Conservation (phyloP, 805 yeast genomes). For the Nakazawaea laoshanensis region DNA sequence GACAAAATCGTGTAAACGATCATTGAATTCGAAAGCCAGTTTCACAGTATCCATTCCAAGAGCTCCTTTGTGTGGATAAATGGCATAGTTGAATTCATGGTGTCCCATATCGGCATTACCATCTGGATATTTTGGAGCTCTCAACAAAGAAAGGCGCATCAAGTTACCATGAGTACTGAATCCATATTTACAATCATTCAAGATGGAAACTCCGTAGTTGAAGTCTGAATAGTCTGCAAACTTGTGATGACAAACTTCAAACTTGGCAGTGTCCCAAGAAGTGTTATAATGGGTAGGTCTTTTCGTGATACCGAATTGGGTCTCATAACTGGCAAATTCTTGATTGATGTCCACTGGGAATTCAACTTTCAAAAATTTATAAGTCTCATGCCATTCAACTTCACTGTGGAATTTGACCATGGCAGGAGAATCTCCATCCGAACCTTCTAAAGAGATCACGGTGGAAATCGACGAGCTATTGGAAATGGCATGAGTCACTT, state of each 20-base stretch:
- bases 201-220: conserved; percentile 76
- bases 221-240: conserved; percentile 87
- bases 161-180: conserved; percentile 89
- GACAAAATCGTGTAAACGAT: conserved; percentile 19
- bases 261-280: conserved; percentile 93
- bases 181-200: conserved; percentile 87
- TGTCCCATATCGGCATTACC: conserved; percentile 89
- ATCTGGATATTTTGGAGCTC: conserved; percentile 94
- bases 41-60: conserved; percentile 58
- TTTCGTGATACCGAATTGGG: conserved; percentile 86
- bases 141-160: conserved; percentile 76
- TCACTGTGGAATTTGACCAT: conserved; percentile 42
- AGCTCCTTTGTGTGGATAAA: conserved; percentile 73
- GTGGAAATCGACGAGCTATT: conserved; percentile 52
- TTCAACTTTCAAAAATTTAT: conserved; percentile 87
- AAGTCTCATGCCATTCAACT: conserved; percentile 83
- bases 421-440: conserved; percentile 20
- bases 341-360: conserved; percentile 80
- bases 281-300: conserved; percentile 95
- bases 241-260: conserved; percentile 91
- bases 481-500: conserved; percentile 55
- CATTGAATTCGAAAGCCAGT: conserved; percentile 76
- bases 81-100: conserved; percentile 76
- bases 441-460: conserved; percentile 59
- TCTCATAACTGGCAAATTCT: conserved; percentile 81